Evolutionary conservation across 495 filamentous ascomycete species (phyloP).

Genomic region (Xylaria scruposa): DNA sequence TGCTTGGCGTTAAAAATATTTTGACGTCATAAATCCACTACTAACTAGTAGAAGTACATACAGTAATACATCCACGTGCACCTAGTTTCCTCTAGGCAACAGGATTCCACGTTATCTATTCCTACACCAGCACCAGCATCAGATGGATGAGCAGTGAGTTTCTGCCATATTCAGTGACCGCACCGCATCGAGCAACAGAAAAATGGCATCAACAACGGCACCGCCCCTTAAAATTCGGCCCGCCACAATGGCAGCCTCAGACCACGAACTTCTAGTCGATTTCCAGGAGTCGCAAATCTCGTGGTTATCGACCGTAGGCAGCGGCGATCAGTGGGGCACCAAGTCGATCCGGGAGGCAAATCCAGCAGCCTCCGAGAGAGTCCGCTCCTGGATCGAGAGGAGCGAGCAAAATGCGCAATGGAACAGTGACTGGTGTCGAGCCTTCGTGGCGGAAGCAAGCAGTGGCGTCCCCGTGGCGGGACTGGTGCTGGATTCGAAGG

Average conservation of each 20-base stretch:
- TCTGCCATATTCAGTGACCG: neutral
- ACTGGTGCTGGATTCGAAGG: neutral
- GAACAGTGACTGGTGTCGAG: slow-evolving; percentile 3
- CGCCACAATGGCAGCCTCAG: neutral
- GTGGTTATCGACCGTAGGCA: neutral
- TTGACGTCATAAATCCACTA: neutral
- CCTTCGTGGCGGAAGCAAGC: neutral
- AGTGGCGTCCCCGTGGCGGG: slow-evolving; percentile 1
- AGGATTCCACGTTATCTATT: slow-evolving; percentile 4
- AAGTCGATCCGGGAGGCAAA: neutral
- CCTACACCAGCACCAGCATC: neutral
- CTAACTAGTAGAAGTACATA: neutral
- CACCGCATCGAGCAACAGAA: slow-evolving; percentile 3
- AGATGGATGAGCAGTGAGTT: neutral
- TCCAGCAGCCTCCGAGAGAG: neutral
- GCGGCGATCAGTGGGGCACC: slow-evolving; percentile 1
- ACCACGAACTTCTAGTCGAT: neutral
- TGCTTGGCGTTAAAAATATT: neutral
- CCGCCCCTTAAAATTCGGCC: neutral
- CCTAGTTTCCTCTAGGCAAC: neutral
- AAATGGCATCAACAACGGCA: neutral
- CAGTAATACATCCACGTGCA: neutral
- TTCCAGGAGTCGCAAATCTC: neutral
- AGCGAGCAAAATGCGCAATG: neutral
- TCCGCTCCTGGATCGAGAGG: neutral